phyloP scores from a whole-genome alignment of 1,139 yeast genomes.

The Wickerhamomyces sp. region DNA sequence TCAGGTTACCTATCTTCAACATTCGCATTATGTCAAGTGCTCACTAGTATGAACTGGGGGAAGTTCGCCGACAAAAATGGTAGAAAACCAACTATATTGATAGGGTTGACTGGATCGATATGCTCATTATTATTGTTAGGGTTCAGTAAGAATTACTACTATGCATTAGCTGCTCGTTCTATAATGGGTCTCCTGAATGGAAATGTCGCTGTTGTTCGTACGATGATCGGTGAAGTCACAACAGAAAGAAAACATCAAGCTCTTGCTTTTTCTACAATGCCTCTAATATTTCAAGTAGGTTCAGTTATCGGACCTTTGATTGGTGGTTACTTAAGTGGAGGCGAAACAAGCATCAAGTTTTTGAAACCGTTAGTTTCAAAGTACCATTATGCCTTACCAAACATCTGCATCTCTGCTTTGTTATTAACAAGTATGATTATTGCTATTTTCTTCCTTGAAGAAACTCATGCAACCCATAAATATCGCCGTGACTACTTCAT shows the following conservation, averaged over 20 bases:
- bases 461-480: slow-evolving; percentile 45
- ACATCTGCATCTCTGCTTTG: slow-evolving; percentile 45
- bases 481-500: slow-evolving; percentile 45
- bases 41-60: slow-evolving; percentile 59
- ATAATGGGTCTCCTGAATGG: slow-evolving; percentile 56
- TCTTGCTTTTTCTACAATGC: slow-evolving; percentile 54
- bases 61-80: slow-evolving; percentile 48
- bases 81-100: slow-evolving; percentile 46
- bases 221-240: slow-evolving; percentile 56
- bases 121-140: slow-evolving; percentile 48
- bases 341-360: slow-evolving; percentile 18
- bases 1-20: slow-evolving; percentile 55
- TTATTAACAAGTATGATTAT: slow-evolving; percentile 21
- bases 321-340: slow-evolving; percentile 42
- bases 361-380: slow-evolving; percentile 30
- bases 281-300: slow-evolving; percentile 58
- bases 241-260: slow-evolving; percentile 54
- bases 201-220: slow-evolving; percentile 55
- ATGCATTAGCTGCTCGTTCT: slow-evolving; percentile 48
- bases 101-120: slow-evolving; percentile 49
- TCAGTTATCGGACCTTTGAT: slow-evolving; percentile 54
- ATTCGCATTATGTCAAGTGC: slow-evolving; percentile 48
- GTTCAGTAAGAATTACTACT: slow-evolving; percentile 42
- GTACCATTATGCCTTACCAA: slow-evolving; percentile 58
- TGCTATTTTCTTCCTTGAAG: slow-evolving; percentile 53